Conservation (phyloP, 257 asterid species). For the Echium plantagineum region DNA sequence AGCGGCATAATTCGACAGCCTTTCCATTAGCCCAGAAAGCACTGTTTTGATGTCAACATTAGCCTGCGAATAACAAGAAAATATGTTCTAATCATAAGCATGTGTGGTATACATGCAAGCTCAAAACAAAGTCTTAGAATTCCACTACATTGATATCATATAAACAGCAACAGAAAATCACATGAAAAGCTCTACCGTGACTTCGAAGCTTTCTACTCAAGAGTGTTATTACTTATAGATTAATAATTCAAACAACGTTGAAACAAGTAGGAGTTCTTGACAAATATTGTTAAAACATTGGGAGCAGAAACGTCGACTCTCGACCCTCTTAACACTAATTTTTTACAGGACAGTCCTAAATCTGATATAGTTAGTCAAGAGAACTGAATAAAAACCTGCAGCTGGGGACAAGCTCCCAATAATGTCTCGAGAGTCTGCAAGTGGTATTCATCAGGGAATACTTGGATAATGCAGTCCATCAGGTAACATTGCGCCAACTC, state of each 20-base stretch:
- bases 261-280: not conserved
- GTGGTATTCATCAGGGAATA: conserved; percentile 96
- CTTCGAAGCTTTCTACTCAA: not conserved
- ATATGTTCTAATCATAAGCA: not conserved
- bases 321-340: not conserved
- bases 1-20: conserved; percentile 97
- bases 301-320: too few species aligned
- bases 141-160: too few species aligned
- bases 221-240: not conserved
- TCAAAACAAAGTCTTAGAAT: not conserved
- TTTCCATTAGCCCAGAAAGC: conserved; percentile 91
- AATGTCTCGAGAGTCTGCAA: conserved; percentile 92
- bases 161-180: not conserved
- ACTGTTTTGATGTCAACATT: conserved; percentile 92
- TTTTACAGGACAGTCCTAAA: not conserved
- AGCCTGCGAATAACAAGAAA: conserved; percentile 40
- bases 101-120: not conserved
- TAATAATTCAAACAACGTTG: not conserved
- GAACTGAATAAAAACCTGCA: conserved; percentile 47
- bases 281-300: not conserved
- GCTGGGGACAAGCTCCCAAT: conserved; percentile 95
- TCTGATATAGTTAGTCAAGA: not conserved
- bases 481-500: conserved; percentile 89
- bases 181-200: not conserved
- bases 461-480: conserved; percentile 99